phyloP scores from a whole-genome alignment of 2,329 filamentous ascomycete genomes.

The Ascomycota sp. region DNA sequence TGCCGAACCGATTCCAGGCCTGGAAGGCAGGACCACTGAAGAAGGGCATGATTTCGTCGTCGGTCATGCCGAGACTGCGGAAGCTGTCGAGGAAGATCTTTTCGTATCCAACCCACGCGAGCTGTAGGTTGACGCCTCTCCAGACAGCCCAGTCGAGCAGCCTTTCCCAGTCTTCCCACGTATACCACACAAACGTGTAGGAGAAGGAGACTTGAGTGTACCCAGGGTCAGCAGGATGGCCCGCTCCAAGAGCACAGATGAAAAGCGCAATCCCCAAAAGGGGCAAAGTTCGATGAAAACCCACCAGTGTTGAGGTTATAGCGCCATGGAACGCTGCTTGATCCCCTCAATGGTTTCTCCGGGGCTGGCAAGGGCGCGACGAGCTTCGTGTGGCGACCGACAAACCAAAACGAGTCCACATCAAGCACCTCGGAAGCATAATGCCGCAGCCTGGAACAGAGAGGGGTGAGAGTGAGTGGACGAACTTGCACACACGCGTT shows the following conservation, averaged over 20 bases:
- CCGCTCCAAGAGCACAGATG: no score
- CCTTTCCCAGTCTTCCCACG: conserved; percentile 31
- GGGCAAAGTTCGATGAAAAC: not conserved
- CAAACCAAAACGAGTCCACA: conserved; percentile 5
- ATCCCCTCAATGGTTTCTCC: conserved; percentile 1
- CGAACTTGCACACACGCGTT: not conserved
- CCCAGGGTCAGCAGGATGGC: no score
- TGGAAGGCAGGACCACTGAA: conserved; percentile 29
- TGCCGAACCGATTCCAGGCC: conserved; percentile 33
- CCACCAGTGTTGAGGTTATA: conserved; percentile 30
- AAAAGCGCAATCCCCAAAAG: no score
- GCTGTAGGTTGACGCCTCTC: conserved; percentile 27
- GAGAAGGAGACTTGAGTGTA: conserved; percentile 24
- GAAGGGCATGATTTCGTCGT: conserved; percentile 22
- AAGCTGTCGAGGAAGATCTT: conserved; percentile 28
- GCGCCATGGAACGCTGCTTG: conserved; percentile 5
- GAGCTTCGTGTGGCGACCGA: conserved; percentile 1
- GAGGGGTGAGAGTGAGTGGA: no score
- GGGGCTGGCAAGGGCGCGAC: conserved; percentile 2
- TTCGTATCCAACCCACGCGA: conserved; percentile 30
- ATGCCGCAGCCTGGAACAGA: conserved; percentile 3
- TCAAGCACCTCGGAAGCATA: conserved; percentile 5
- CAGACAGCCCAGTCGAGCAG: conserved; percentile 31
- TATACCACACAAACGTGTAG: conserved; percentile 28
- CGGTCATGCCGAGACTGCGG: conserved; percentile 20